A percentile compares a stretch with the other conserved stretches of the same genome.
phyloP scores from a whole-genome alignment of 306 rosid genomes.

The Luffa acutangula region DNA sequence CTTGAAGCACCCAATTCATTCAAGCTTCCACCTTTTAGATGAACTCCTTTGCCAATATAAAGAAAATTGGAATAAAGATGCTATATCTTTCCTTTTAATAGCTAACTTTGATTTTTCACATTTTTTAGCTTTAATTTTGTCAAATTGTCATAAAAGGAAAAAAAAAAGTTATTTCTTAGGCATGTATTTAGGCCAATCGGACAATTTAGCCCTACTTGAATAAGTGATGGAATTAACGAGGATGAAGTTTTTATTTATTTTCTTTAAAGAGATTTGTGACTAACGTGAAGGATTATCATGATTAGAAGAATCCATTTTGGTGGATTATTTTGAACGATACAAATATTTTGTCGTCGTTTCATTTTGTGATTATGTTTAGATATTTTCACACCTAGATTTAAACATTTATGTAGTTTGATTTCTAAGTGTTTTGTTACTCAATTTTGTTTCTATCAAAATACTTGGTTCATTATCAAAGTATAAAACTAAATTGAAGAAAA shows the following conservation, averaged over 20 bases:
- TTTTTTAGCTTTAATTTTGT: neutral
- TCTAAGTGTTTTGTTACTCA: too few relatives aligned
- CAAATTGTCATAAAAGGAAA: neutral
- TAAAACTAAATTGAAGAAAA: neutral
- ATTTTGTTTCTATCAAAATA: too few relatives aligned
- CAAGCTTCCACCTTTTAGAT: slow-evolving; percentile 6
- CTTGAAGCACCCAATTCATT: slow-evolving; percentile 33
- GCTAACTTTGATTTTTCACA: neutral
- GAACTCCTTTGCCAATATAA: neutral
- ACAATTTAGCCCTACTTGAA: neutral
- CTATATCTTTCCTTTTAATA: neutral
- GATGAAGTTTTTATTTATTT: too few relatives aligned
- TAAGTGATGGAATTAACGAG: neutral
- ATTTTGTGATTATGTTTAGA: neutral
- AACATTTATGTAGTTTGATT: neutral
- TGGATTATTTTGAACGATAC: too few relatives aligned
- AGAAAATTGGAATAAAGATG: neutral
- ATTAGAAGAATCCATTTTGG: too few relatives aligned
- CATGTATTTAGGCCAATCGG: neutral
- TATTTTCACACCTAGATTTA: too few relatives aligned
- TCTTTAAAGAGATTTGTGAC: neutral
- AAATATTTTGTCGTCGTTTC: too few relatives aligned
- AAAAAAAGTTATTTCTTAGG: neutral
- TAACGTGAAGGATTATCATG: too few relatives aligned
- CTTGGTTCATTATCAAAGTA: too few relatives aligned